A percentile compares a stretch with the other conserved stretches of the same genome.
Evolutionary conservation across 208 protist species (phyloP).

Genomic region (Porcisia deanei): DNA sequence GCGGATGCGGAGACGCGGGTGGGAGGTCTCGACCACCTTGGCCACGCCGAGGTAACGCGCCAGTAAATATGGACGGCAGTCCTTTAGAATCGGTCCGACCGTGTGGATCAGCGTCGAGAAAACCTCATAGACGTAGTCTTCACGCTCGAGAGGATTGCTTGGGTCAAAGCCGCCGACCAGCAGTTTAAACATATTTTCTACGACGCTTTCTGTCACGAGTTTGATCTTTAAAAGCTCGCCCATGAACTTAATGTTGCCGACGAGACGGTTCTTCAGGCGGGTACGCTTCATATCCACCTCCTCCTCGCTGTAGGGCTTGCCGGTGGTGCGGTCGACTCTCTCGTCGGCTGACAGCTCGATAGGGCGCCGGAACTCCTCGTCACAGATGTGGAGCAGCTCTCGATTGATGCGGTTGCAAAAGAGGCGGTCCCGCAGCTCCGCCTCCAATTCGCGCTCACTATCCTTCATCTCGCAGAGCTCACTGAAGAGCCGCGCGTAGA

Average conservation of each 20-base stretch:
- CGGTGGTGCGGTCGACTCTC: slow-evolving; percentile 70
- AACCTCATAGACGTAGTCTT: slow-evolving; percentile 81
- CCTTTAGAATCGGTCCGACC: slow-evolving; percentile 41
- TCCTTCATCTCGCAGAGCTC: slow-evolving; percentile 72
- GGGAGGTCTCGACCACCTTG: slow-evolving; percentile 56
- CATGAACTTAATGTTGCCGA: slow-evolving; percentile 88
- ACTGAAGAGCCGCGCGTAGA: slow-evolving; percentile 76
- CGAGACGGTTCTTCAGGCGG: slow-evolving; percentile 71
- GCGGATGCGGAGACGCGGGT: slow-evolving; percentile 64
- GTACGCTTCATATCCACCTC: slow-evolving; percentile 71
- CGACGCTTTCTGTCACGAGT: slow-evolving; percentile 60
- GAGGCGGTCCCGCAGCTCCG: slow-evolving; percentile 50
- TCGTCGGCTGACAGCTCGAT: slow-evolving; percentile 74
- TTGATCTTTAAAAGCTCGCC: slow-evolving; percentile 81
- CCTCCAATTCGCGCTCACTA: slow-evolving; percentile 49
- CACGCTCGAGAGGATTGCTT: slow-evolving; percentile 39
- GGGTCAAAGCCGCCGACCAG: slow-evolving; percentile 66
- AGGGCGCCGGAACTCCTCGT: slow-evolving; percentile 69
- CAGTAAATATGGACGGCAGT: slow-evolving; percentile 39
- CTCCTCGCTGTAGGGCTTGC: slow-evolving; percentile 56
- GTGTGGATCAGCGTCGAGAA: slow-evolving; percentile 70
- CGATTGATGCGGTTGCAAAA: slow-evolving; percentile 69
- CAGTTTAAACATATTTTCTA: slow-evolving; percentile 65
- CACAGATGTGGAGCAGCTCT: slow-evolving; percentile 59
- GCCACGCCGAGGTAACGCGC: slow-evolving; percentile 58